Evolutionary conservation across 164 flowering plant genomes (phyloP), one percentile per base, ranked within the genome.

Genomic region (Aristolochia californica): DNA sequence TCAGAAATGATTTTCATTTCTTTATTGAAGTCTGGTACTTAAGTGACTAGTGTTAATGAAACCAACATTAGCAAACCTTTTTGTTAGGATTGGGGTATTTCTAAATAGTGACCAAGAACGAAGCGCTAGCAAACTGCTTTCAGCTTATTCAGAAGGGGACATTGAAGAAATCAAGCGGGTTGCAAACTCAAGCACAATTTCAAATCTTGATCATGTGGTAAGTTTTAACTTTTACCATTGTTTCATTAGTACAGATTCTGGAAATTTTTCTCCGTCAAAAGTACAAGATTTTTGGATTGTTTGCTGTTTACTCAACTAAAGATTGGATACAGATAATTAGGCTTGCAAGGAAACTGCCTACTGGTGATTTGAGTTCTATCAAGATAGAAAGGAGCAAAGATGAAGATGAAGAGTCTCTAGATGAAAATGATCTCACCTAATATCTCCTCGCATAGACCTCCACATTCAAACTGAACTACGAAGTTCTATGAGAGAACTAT

Each of bases 301-400:
- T 26, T n/a, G 20, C 16, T 14, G 26, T 24, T 28, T 21, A 43
- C 23, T 34, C 48, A 34, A 26, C 23, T n/a, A 14, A 16, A 20
- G 2, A 22, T 48, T 67, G 61, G 55, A 48, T 68, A 74, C 84
- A 87, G 97, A 74, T 91, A 48, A 79, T 91, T 70, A 87, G 73
- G 79, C 82, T 91, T 62, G 95, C 96, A 10, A 83, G 89, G 70
- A 88, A 91, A 76, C 68, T 91, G 58, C 98, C 97, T 0, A 91
- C 89, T 0, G 95, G 97, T 2, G 98, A 88, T 62, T 74, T 91
- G 59, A 80, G 68, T 56, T 70, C 69, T 25, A 43, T 80, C 13
- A 75, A 75, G 66, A 58, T 56, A 2, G 72, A 70, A 27, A 64
- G 66, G 21, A 43, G 56, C 17, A 57, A 68, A 20, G 83, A 78